A percentile compares a stretch with the other conserved stretches of the same genome.
Evolutionary conservation across 106 monocot species (phyloP).

Genomic region (Dioscorea dumetorum): DNA sequence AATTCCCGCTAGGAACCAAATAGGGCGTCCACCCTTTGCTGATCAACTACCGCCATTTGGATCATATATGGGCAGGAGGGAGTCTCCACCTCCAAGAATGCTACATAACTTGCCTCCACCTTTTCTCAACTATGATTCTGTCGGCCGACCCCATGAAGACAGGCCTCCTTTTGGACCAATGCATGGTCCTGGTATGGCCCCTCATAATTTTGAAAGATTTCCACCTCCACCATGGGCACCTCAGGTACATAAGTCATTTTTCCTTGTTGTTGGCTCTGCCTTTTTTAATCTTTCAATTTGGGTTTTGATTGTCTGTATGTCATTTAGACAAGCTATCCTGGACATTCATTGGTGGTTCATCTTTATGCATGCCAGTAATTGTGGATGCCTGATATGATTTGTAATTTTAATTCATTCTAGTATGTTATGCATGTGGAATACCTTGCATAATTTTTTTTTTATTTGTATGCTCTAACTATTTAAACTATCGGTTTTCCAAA

Average conservation of each 20-base stretch:
- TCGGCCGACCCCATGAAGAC: slow-evolving; percentile 54
- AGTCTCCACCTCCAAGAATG: slow-evolving; percentile 50
- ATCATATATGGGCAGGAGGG: slow-evolving; percentile 54
- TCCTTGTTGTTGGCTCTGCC: no score
- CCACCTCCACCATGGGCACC: slow-evolving; percentile 51
- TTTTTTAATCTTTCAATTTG: no score
- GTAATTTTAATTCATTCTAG: no score
- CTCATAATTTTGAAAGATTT: slow-evolving; percentile 38
- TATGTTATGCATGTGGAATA: no score
- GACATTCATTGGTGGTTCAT: no score
- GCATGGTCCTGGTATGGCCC: slow-evolving; percentile 29
- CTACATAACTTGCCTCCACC: slow-evolving; percentile 31
- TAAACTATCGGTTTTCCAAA: not conserved
- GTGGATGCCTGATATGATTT: no score
- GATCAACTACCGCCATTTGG: slow-evolving; percentile 54
- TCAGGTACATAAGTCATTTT: slow-evolving; percentile 29
- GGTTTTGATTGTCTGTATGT: no score
- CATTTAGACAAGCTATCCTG: no score
- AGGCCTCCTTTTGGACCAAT: slow-evolving; percentile 29
- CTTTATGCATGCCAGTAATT: no score
- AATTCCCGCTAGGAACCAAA: slow-evolving; percentile 25
- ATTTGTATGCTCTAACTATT: no score
- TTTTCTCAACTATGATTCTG: slow-evolving; percentile 45
- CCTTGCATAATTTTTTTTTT: no score
- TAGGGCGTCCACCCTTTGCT: slow-evolving; percentile 35